phyloP scores from a whole-genome alignment of 1,284 basidiomycete species.

The Chondrostereum purpureum region DNA sequence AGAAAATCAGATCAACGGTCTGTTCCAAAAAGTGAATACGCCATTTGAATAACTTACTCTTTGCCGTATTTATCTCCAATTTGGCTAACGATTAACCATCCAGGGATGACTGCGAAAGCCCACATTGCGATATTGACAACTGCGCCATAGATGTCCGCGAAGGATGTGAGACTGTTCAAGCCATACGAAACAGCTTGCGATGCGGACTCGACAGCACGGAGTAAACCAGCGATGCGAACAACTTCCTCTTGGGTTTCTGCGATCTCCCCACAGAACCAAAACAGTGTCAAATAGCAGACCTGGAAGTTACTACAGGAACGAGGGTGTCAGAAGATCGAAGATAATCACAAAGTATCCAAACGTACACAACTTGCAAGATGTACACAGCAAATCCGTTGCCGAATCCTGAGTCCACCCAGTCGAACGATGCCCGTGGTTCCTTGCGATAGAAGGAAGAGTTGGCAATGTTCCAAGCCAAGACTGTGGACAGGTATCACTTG shows the following conservation, averaged over 20 bases:
- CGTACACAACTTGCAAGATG: slow-evolving; percentile 8
- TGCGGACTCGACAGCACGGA: slow-evolving; percentile 14
- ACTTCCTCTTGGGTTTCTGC: slow-evolving; percentile 10
- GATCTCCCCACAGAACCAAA: slow-evolving; percentile 10
- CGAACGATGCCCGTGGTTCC: slow-evolving; percentile 9
- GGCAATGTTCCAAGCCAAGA: slow-evolving; percentile 7
- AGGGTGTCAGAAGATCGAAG: slow-evolving; percentile 1
- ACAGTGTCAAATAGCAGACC: slow-evolving; percentile 6
- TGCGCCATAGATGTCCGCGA: slow-evolving; percentile 7
- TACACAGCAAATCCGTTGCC: slow-evolving; percentile 11
- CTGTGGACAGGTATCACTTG: background rate
- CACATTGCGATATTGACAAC: slow-evolving; percentile 11
- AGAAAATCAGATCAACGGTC: no score
- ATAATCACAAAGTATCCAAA: slow-evolving; percentile 4
- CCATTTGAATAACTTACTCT: background rate
- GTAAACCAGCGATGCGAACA: slow-evolving; percentile 12
- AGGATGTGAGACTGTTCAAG: slow-evolving; percentile 3
- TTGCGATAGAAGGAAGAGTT: slow-evolving; percentile 7
- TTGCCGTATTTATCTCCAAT: slow-evolving; percentile 8
- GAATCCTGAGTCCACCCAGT: slow-evolving; percentile 13
- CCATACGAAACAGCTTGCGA: slow-evolving; percentile 13
- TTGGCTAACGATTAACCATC: slow-evolving; percentile 7
- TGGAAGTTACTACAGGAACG: slow-evolving; percentile 2
- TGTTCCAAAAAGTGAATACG: no score
- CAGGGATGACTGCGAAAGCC: slow-evolving; percentile 8